Evolutionary conservation across 2,329 filamentous ascomycete species (phyloP).

Genomic region (Huntiella omanensis): DNA sequence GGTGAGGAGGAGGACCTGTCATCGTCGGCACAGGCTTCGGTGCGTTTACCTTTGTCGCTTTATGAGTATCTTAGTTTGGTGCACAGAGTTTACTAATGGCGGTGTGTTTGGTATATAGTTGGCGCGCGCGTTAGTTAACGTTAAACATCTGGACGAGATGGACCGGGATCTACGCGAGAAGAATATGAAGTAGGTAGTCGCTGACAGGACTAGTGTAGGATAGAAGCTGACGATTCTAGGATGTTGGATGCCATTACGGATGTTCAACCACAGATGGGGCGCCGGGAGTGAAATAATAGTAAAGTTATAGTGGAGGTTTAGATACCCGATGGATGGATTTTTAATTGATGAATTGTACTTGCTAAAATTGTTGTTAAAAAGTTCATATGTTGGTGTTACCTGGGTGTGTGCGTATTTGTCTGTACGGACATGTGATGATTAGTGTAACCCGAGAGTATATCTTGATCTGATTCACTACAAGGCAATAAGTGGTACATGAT

Average conservation of each 20-base stretch:
- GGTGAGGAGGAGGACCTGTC: conserved; percentile 45
- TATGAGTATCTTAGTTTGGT: conserved; percentile 16
- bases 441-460: too few relatives aligned
- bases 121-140: conserved; percentile 19
- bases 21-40: conserved; percentile 47
- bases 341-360: too few relatives aligned
- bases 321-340: too few relatives aligned
- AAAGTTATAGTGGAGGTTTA: too few relatives aligned
- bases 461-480: too few relatives aligned
- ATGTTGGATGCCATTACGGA: conserved; percentile 9
- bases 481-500: too few relatives aligned
- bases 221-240: conserved; percentile 12
- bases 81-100: background rate
- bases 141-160: conserved; percentile 32
- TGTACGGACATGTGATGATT: too few relatives aligned
- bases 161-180: conserved; percentile 37
- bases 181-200: conserved; percentile 25
- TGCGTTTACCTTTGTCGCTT: conserved; percentile 31
- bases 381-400: too few relatives aligned
- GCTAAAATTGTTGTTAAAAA: too few relatives aligned
- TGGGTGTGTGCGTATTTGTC: too few relatives aligned
- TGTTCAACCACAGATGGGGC: conserved; percentile 6
- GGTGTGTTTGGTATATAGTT: conserved; percentile 10
- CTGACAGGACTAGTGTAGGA: conserved; percentile 14
- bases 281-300: too few relatives aligned